phyloP scores from a whole-genome alignment of 176 grass and related monocot species.

The Ananas comosus region DNA sequence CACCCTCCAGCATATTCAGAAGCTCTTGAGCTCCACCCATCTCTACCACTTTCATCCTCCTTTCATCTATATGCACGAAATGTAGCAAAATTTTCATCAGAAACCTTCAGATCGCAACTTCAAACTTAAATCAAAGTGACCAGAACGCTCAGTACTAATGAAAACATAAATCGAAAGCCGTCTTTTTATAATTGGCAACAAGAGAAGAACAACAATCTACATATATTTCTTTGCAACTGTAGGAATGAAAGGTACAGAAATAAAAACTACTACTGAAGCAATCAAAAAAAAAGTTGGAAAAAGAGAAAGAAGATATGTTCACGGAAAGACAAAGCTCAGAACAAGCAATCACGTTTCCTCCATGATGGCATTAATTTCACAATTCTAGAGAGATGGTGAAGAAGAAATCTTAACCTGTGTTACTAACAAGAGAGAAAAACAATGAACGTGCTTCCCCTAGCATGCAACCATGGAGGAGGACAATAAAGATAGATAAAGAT shows the following conservation, averaged over 20 bases:
- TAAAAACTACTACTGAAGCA: too few relatives aligned
- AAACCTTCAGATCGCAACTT: not conserved
- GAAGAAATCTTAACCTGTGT: too few relatives aligned
- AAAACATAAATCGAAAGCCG: not conserved
- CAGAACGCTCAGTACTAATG: not conserved
- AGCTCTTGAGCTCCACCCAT: slow-evolving; percentile 80
- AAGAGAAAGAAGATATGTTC: too few relatives aligned
- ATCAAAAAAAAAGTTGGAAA: too few relatives aligned
- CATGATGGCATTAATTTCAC: too few relatives aligned
- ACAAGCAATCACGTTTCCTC: too few relatives aligned
- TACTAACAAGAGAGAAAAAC: too few relatives aligned
- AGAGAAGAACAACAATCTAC: too few relatives aligned
- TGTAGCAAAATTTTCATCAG: not conserved
- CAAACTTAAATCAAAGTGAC: not conserved
- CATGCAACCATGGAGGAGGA: slow-evolving; percentile 15
- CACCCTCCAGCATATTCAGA: slow-evolving; percentile 63
- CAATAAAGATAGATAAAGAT: not conserved
- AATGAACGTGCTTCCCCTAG: not conserved
- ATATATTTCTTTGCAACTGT: too few relatives aligned
- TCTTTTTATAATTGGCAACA: too few relatives aligned
- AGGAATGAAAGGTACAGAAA: not conserved
- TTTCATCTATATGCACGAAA: slow-evolving; percentile 42
- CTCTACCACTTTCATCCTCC: slow-evolving; percentile 90
- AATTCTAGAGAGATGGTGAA: too few relatives aligned
- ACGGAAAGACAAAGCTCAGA: too few relatives aligned